These are phyloP conservation scores for Pyrrhoderma lamaoense DNA, from an alignment of 1,284 basidiomycete genomes.

Conservation along the genomic window DNA sequence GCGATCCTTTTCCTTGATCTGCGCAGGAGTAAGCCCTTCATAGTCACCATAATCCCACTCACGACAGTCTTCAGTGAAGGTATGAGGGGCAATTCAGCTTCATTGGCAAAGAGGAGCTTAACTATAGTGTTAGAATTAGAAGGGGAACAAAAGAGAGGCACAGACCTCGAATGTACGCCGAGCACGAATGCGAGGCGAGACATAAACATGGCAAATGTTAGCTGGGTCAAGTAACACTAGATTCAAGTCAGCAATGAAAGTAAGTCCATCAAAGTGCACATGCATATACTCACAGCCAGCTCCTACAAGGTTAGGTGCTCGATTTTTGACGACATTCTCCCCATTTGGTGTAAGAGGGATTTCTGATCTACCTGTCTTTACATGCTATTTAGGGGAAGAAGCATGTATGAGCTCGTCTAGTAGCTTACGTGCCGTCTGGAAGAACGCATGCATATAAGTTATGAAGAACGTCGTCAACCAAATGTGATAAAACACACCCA, in stretches of 20 bases:
- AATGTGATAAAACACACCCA: slow-evolving; percentile 37
- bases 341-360: slow-evolving; percentile 82
- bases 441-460: slow-evolving; percentile 4
- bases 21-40: slow-evolving; percentile 70
- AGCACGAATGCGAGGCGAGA: slow-evolving; percentile 82
- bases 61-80: slow-evolving; percentile 56
- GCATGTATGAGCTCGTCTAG: slow-evolving; percentile 1
- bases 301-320: slow-evolving; percentile 65
- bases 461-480: neutral
- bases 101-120: slow-evolving; percentile 57
- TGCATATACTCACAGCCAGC: slow-evolving; percentile 54
- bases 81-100: slow-evolving; percentile 43
- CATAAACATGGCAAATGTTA: slow-evolving; percentile 68
- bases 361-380: slow-evolving; percentile 80
- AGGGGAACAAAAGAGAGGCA: neutral
- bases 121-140: neutral
- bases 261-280: neutral
- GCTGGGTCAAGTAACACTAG: slow-evolving; percentile 74
- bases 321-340: slow-evolving; percentile 62
- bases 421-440: slow-evolving; percentile 71
- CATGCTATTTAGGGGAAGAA: neutral
- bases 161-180: slow-evolving; percentile 67
- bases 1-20: slow-evolving; percentile 64
- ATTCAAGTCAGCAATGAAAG: neutral
- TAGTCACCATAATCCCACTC: slow-evolving; percentile 93